phyloP scores from a whole-genome alignment of 352 stramenopile species.

The Phytophthora pseudosyringae region DNA sequence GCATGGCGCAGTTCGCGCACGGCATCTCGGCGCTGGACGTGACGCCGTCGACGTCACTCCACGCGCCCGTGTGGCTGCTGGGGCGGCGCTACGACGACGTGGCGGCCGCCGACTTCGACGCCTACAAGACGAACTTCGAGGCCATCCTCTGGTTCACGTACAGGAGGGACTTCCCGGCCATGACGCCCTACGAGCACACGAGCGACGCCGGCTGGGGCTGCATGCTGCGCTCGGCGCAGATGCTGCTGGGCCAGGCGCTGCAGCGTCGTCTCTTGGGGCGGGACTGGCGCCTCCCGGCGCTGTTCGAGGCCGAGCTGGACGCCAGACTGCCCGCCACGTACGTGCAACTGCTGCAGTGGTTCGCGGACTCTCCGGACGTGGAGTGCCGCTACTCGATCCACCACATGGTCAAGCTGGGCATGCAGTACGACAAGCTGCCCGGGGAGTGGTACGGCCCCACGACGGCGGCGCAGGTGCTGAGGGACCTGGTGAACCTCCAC shows the following conservation, averaged over 20 bases:
- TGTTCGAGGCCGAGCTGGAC: slow-evolving; percentile 41
- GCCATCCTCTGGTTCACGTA: slow-evolving; percentile 92
- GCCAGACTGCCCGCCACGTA: slow-evolving; percentile 46
- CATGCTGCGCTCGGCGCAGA: slow-evolving; percentile 96
- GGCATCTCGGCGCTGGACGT: slow-evolving; percentile 80
- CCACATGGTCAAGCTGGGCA: slow-evolving; percentile 91
- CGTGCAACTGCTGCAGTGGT: slow-evolving; percentile 80
- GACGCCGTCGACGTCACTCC: slow-evolving; percentile 37
- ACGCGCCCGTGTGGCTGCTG: slow-evolving; percentile 58
- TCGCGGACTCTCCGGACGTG: slow-evolving; percentile 80
- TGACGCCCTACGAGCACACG: slow-evolving; percentile 89
- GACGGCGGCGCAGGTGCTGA: slow-evolving; percentile 87
- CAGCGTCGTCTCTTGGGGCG: slow-evolving; percentile 76
- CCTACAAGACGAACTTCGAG: slow-evolving; percentile 66
- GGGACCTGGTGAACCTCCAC: slow-evolving; percentile 87
- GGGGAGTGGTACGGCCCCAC: slow-evolving; percentile 94
- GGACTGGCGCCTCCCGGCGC: slow-evolving; percentile 47
- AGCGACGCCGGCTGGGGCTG: slow-evolving; percentile 96
- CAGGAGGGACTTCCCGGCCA: slow-evolving; percentile 83
- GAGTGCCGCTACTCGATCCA: slow-evolving; percentile 90
- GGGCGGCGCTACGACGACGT: slow-evolving; percentile 45
- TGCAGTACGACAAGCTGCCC: slow-evolving; percentile 92
- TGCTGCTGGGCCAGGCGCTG: slow-evolving; percentile 93
- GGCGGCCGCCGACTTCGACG: slow-evolving; percentile 47
- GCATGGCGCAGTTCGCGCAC: slow-evolving; percentile 86